Evolutionary conservation across 2,329 filamentous ascomycete species (phyloP).

Genomic region (Colletotrichum musicola): DNA sequence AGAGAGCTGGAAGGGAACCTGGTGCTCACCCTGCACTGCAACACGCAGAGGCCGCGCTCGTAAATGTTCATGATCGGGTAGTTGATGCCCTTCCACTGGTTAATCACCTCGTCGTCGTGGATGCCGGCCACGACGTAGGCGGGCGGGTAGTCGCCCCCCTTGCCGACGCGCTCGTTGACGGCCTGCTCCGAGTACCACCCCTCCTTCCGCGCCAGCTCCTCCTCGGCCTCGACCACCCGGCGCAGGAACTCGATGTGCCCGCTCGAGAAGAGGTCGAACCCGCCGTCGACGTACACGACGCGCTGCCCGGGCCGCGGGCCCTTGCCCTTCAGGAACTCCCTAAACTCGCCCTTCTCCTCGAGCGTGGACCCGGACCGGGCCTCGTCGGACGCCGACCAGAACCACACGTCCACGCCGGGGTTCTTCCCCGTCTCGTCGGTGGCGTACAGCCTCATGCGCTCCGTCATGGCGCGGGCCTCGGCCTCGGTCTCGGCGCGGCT

Average conservation of each 20-base stretch:
- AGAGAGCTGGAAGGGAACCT: not conserved
- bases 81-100: conserved; percentile 96
- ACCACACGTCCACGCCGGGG: conserved; percentile 87
- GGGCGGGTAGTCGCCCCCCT: conserved; percentile 81
- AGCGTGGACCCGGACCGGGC: conserved; percentile 58
- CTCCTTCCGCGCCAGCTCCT: conserved; percentile 72
- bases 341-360: conserved; percentile 75
- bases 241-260: conserved; percentile 96
- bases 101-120: conserved; percentile 95
- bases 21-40: conserved; percentile 83
- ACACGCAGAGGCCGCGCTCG: conserved; percentile 92
- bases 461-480: conserved; percentile 76
- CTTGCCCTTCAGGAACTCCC: conserved; percentile 77
- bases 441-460: conserved; percentile 86
- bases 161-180: conserved; percentile 71
- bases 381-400: conserved; percentile 74
- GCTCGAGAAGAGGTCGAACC: conserved; percentile 96
- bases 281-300: conserved; percentile 94
- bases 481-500: conserved; percentile 72
- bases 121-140: conserved; percentile 93
- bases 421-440: conserved; percentile 85
- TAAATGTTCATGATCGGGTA: conserved; percentile 99
- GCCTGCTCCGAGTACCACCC: conserved; percentile 82
- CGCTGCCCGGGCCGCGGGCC: conserved; percentile 81
- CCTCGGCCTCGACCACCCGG: conserved; percentile 79